Evolutionary conservation across 2,329 filamentous ascomycete genomes (phyloP).

Genomic region (Lojkania enalia): DNA sequence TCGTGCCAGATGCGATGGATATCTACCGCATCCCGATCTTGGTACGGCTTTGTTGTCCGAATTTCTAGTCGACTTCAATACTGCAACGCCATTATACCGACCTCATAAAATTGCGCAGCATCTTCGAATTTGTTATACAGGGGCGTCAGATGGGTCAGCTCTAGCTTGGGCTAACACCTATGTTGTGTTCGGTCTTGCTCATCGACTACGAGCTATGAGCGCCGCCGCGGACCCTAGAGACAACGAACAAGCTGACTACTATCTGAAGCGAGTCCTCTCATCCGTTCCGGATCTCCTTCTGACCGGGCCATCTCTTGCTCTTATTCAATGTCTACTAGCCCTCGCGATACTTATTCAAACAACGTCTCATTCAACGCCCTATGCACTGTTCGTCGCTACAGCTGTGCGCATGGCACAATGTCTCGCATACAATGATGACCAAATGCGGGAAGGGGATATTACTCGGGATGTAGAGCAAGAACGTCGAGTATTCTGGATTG

Average conservation of each 20-base stretch:
- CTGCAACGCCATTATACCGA: constrained; percentile 25
- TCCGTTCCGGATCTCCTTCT: constrained; percentile 20
- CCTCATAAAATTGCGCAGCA: constrained; percentile 26
- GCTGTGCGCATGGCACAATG: constrained; percentile 27
- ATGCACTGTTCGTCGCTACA: constrained; percentile 24
- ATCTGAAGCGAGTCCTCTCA: constrained; percentile 20
- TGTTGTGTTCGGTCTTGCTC: constrained; percentile 29
- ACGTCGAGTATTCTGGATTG: constrained; percentile 29
- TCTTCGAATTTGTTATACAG: constrained; percentile 28
- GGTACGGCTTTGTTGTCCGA: constrained; percentile 28
- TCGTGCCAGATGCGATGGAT: constrained; percentile 16
- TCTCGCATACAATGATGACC: constrained; percentile 23
- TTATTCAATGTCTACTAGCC: constrained; percentile 29
- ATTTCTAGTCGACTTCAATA: constrained; percentile 31
- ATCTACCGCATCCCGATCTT: constrained; percentile 27
- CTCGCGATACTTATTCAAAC: constrained; percentile 21
- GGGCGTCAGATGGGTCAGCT: constrained; percentile 22
- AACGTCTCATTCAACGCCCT: constrained; percentile 17
- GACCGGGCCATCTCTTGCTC: constrained; percentile 19
- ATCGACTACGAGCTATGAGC: constrained; percentile 29
- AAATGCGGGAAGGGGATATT: neutral
- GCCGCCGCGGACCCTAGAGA: constrained; percentile 22
- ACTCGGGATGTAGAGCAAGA: constrained; percentile 22
- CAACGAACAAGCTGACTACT: constrained; percentile 26
- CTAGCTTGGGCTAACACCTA: constrained; percentile 30